Base-by-base conservation (phyloP, 106 monocot genomes). In the Chionographis japonica region DNA sequence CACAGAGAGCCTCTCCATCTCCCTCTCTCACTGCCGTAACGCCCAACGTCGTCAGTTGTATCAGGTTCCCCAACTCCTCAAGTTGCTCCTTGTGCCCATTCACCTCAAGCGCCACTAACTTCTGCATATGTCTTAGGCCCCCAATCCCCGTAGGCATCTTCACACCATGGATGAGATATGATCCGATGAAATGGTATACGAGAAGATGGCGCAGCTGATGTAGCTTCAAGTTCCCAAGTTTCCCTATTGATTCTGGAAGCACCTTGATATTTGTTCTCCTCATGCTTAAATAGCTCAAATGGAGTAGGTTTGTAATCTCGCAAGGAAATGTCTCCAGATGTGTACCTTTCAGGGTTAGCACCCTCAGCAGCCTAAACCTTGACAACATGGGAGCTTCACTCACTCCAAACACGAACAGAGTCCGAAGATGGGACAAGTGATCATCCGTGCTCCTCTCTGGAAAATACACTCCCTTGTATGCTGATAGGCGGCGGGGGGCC, bases 401-500 rank as follows among this genome's bases (percentile, higher is more conserved):
- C 40, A 27, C 4, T 8, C 41, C 62, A 13, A 73, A 72, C 6
- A 55, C 37, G 4, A 46, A 54, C 4, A 78, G 17, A 7, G 78
- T 60, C 14, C 78, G 65, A 40, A 72, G n/a, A 59, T 41, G 58
- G 10, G 66, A 50, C 18, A 72, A 14, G 36, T 27, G 27, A 27
- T 27, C 27, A 27, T 38, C 40, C 39, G n/a, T 59, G 4, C 0
- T 72, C 12, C 0, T 72, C 12, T 17, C 15, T 6, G 6, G 18
- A 14, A 8, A 61, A 27, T 27, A 7, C 7, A 46, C 54, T 11
- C 7, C 18, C 3, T 3, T 8, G 18, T 3, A 8, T 11, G 8
- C 72, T 19, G 49, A 72, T 12, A 1, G 78, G 3, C 71, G 39
- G 36, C 72, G 70, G 3, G 71, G 49, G n/a, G 52, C 50, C 50